Conservation (phyloP, 768 basidiomycete species). For the Xanthoconium stramineum region DNA sequence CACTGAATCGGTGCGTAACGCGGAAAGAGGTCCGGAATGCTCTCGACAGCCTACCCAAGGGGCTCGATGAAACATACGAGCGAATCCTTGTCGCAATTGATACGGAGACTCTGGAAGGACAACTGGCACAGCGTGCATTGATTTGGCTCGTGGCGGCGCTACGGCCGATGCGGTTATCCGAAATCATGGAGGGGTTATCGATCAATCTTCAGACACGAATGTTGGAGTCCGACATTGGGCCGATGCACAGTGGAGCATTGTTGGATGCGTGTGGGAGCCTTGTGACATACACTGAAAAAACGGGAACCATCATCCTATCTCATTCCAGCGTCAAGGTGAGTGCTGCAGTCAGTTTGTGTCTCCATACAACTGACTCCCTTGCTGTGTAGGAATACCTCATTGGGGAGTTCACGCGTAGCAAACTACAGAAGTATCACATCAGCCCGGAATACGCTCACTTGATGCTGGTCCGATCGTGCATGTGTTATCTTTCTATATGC, state of each 20-base stretch:
- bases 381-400: neutral
- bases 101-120: neutral
- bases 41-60: neutral
- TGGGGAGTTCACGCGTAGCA: neutral
- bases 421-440: neutral
- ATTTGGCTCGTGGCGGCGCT: conserved; percentile 1
- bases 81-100: conserved; percentile 1
- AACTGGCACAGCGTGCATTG: neutral
- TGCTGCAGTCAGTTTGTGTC: neutral
- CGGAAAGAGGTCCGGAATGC: neutral
- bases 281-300: conserved; percentile 1
- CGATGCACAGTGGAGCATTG: conserved; percentile 3
- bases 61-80: conserved; percentile 4
- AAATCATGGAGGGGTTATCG: conserved; percentile 2
- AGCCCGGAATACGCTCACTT: neutral
- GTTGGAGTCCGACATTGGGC: neutral
- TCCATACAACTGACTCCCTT: neutral
- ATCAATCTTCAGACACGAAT: neutral
- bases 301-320: neutral
- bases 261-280: conserved; percentile 9
- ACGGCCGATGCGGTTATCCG: neutral
- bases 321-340: conserved; percentile 4
- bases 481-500: conserved; percentile 5
- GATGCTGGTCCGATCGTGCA: neutral
- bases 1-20: neutral